Base-by-base conservation (phyloP, 2,329 filamentous ascomycete genomes). In the Colletotrichum magnum region DNA sequence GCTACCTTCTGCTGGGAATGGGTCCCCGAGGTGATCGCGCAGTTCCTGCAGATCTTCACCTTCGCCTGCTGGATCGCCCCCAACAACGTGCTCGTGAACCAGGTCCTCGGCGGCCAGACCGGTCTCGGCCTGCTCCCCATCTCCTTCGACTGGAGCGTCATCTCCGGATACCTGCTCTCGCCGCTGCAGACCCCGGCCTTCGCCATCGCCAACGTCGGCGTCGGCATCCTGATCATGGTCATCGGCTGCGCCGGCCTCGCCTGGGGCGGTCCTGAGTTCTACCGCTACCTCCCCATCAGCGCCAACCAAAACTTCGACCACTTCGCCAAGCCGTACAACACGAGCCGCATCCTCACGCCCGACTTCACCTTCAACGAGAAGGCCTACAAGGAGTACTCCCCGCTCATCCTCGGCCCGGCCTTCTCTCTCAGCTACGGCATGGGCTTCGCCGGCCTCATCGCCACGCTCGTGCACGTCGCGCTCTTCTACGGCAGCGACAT, bases 11-110 rank as follows among this genome's bases (percentile, higher is more conserved):
- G 84, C 45, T 86, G 88, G 72, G 68, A 70, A 53, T 70, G 68
- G 68, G 53, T 70, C 4, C 68, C 68, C 3, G 58, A 70, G 28
- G 68, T 70, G 6, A 48, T 70, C 50, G 68, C 72, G 3, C 66
- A 71, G 43, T 73, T 73, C 47, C 61, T 80, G 81, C 12, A 70
- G 58, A 54, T 70, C 64, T 92, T 92, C 73, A 88, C 88, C 43
- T 90, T 88, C 77, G 79, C 88, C 36, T 90, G 88, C 58, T 92
- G 83, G 82, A 87, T 90, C 68, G 87, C 86, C n/a, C 89, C 89
- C 9, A 81, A 90, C 59, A 89, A 85, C 67, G 81, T 87, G 5
- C 75, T 88, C n/a, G 77, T 90, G 71, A 90, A 90, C 76, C 88
- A 90, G 77, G 74, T 91, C n/a, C 90, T 90, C 69, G 89, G 89